Conservation (phyloP, 768 basidiomycete species). For the Kwoniella pini region DNA sequence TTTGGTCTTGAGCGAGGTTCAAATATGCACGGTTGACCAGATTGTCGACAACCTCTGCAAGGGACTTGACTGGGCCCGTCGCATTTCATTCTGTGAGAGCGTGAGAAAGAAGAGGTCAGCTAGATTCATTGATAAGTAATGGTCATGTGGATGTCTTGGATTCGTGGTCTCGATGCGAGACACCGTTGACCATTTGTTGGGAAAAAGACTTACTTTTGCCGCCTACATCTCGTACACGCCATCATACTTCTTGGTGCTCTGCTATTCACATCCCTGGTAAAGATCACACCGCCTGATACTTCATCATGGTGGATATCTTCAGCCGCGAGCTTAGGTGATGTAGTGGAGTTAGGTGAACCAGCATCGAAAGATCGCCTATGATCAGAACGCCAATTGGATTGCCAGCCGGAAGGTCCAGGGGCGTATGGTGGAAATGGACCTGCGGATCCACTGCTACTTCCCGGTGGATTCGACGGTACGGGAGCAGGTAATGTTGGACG, state of each 20-base stretch:
- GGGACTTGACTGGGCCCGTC: conserved; percentile 45
- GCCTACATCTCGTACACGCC: conserved; percentile 33
- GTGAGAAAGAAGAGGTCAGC: too few species aligned
- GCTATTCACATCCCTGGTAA: conserved; percentile 23
- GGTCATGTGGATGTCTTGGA: too few species aligned
- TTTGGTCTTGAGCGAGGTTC: conserved; percentile 47
- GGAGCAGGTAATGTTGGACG: conserved; percentile 27
- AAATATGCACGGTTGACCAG: conserved; percentile 42
- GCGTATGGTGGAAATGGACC: conserved; percentile 20
- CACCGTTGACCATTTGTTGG: too few species aligned
- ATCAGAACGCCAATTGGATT: conserved; percentile 18
- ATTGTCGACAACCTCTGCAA: conserved; percentile 46
- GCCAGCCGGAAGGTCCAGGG: conserved; percentile 29
- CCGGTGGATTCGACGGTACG: conserved; percentile 19
- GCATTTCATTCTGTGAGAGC: conserved; percentile 45
- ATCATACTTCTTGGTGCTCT: conserved; percentile 35
- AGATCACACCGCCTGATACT: conserved; percentile 7
- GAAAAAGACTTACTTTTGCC: conserved; percentile 35
- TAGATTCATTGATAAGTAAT: too few species aligned
- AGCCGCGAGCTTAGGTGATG: conserved; percentile 11
- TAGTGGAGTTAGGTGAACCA: conserved; percentile 12
- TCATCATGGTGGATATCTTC: conserved; percentile 12
- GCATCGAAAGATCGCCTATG: conserved; percentile 25
- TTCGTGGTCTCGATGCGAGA: too few species aligned
- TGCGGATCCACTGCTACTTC: background rate